Conservation (phyloP, 1,284 basidiomycete genomes). For the Ceratorhiza oryzae-sativae region DNA sequence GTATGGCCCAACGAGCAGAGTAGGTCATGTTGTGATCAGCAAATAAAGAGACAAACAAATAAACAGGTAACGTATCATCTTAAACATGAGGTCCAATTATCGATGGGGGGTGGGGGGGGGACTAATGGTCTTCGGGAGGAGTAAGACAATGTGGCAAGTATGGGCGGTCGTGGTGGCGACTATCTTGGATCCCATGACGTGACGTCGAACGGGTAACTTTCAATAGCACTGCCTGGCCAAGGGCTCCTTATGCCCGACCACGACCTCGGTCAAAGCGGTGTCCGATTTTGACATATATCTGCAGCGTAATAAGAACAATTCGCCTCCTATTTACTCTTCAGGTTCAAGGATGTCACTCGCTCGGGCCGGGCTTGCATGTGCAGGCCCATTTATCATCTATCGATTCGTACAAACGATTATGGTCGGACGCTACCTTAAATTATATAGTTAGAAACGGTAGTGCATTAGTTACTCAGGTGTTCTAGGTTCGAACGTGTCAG, state of each 20-base stretch:
- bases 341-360: conserved; percentile 45
- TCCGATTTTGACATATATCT: not conserved
- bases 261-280: not conserved
- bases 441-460: not conserved
- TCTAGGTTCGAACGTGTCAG: too few relatives aligned
- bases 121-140: too few relatives aligned
- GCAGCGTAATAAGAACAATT: not conserved
- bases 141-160: too few relatives aligned
- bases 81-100: not conserved
- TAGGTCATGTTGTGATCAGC: not conserved
- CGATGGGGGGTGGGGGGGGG: too few relatives aligned
- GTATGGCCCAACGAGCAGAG: not conserved
- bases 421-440: not conserved
- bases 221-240: too few relatives aligned
- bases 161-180: too few relatives aligned
- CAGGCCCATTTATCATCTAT: conserved; percentile 5
- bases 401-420: conserved; percentile 8
- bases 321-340: not conserved
- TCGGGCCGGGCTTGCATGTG: conserved; percentile 49
- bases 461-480: too few relatives aligned
- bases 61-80: not conserved
- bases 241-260: too few relatives aligned
- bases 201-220: too few relatives aligned
- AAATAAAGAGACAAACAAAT: not conserved
- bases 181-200: too few relatives aligned